These are phyloP conservation scores for Botryotinia narcissicola DNA, from an alignment of 2,329 filamentous ascomycete genomes.

Conservation along the genomic window DNA sequence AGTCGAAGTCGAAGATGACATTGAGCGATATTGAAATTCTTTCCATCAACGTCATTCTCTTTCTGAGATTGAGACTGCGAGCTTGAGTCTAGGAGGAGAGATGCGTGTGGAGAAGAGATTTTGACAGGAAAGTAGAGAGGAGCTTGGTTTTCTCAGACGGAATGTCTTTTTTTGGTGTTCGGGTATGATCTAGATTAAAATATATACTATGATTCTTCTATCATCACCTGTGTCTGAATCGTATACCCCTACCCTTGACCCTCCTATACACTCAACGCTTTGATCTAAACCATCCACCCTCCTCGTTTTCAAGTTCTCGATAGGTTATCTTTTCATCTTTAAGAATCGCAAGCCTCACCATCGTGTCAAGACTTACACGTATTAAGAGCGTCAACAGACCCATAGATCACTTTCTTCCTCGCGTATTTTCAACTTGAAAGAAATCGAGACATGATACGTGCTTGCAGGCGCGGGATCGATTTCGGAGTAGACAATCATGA, in stretches of 20 bases:
- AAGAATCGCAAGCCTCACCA: neutral
- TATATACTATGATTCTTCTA: neutral
- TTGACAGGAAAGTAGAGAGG: neutral
- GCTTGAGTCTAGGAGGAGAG: too few species aligned
- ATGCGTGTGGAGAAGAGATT: too few species aligned
- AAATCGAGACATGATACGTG: neutral
- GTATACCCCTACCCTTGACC: neutral
- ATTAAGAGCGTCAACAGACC: neutral
- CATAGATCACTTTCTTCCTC: neutral
- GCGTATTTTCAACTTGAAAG: neutral
- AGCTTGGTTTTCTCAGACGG: neutral
- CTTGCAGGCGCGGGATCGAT: neutral
- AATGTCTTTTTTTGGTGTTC: accelerated
- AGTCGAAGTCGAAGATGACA: too few species aligned
- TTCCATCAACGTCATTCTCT: too few species aligned
- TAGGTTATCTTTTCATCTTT: neutral
- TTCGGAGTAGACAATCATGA: too few species aligned
- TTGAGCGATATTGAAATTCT: too few species aligned
- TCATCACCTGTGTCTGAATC: neutral
- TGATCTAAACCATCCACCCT: neutral
- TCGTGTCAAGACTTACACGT: neutral
- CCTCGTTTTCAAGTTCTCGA: too few species aligned
- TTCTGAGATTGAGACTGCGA: too few species aligned
- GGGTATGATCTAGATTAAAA: neutral
- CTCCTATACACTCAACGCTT: neutral